Percentiles rank a stretch among this genome's conserved stretches.
These are phyloP conservation scores for Fonsecaea multimorphosa DNA, from an alignment of 2,329 filamentous ascomycete genomes.

Conservation along the genomic window DNA sequence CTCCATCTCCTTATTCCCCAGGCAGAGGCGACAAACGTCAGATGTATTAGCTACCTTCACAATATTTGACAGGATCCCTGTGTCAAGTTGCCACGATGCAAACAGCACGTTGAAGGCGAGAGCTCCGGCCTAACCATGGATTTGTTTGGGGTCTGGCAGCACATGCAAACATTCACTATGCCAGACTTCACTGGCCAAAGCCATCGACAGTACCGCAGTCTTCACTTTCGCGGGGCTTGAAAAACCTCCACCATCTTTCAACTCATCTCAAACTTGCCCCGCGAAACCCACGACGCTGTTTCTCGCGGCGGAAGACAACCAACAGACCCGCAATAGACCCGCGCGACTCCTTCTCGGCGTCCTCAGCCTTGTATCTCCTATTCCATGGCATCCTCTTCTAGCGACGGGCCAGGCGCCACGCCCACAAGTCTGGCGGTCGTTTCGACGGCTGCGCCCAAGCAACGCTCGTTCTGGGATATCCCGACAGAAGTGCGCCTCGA, in stretches of 20 bases:
- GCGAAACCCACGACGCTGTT: background rate
- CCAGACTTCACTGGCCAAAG: background rate
- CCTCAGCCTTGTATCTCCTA: background rate
- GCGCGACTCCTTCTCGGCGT: background rate
- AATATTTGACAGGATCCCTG: background rate
- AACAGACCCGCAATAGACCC: too few relatives aligned
- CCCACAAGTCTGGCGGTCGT: background rate
- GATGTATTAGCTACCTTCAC: too few relatives aligned
- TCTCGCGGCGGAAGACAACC: background rate
- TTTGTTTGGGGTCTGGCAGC: constrained; percentile 1
- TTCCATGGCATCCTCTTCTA: background rate
- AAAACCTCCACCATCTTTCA: background rate
- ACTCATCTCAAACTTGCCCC: background rate
- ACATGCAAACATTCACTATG: background rate
- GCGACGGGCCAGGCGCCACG: background rate
- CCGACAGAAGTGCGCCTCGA: constrained; percentile 20
- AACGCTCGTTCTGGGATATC: constrained; percentile 9
- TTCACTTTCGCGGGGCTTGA: background rate
- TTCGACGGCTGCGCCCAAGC: background rate
- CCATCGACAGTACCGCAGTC: background rate
- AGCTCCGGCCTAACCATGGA: background rate
- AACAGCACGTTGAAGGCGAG: background rate
- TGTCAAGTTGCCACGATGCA: background rate
- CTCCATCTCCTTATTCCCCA: background rate
- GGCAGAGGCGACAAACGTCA: background rate